Base-by-base conservation (phyloP, 2,329 filamentous ascomycete genomes). In the Chaetomium strumarium region DNA sequence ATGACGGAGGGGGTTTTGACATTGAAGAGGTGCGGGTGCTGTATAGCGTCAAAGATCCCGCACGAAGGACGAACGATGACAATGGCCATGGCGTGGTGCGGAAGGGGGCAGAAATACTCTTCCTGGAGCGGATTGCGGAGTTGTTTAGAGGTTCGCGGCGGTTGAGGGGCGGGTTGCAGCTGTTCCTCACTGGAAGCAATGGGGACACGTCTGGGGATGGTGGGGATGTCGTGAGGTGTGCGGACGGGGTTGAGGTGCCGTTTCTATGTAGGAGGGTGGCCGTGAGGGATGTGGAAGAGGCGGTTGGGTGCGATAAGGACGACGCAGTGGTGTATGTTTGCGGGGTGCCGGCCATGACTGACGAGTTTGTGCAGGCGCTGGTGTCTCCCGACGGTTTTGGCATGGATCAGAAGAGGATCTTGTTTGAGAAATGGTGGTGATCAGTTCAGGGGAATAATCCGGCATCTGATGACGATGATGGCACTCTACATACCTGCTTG, bases 301-400 rank as follows among this genome's bases (percentile, higher is more conserved):
- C 70, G 0, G 52, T 79, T 0, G 67, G 68, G 1, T 59, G 62
- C 5, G 66, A 70, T 20, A 70, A 67, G 46, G 58, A 64, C 1
- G 66, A 68, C 1, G 74, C 75, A 0, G 71, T 84, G 3, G 79
- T 81, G 12, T 89, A 88, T 64, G 68, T 89, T 0, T 89, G 86
- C 62, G 85, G 85, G 1, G 77, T 84, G 13, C 83, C 82, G 11
- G 60, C 61, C 2, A 88, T 88, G 85, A 88, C 84, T 1, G 86
- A 89, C 64, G 74, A 78, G 46, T 75, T 86, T 58, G 80, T 85
- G 1, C 67, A 70, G 17, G 67, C 75, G 17, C 60, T 80, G 9
- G 72, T 67, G 2, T 64, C 67, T 2, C 46, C 59, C 0, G 55
- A 52, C 0, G 66, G 65, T 0, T 43, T 64, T 1, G 60, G 59